These are phyloP conservation scores for Quercus gilva DNA, from an alignment of 306 rosid species.

Conservation along the genomic window DNA sequence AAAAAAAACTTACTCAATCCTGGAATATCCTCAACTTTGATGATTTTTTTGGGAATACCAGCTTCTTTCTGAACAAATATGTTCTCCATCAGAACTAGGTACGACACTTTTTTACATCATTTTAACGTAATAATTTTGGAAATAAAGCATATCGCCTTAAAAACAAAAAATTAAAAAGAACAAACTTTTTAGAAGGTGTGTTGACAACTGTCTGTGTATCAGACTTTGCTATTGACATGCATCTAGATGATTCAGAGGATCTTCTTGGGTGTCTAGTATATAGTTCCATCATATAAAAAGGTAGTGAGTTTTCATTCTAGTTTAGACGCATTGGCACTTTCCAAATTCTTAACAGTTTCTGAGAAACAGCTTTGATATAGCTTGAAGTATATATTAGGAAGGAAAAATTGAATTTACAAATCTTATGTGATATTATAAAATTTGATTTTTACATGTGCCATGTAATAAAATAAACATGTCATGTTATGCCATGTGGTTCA, in stretches of 20 bases:
- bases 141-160: constrained; percentile 10
- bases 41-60: constrained; percentile 66
- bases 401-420: not conserved
- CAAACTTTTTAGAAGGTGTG: not conserved
- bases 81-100: constrained; percentile 10
- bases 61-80: constrained; percentile 74
- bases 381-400: not conserved
- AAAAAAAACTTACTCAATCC: constrained; percentile 73
- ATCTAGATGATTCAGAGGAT: not conserved
- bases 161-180: not conserved
- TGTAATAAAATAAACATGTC: no score
- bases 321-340: not conserved
- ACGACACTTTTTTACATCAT: not conserved
- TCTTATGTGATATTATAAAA: no score
- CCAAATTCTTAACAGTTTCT: not conserved
- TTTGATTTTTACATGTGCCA: no score
- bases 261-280: not conserved
- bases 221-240: not conserved
- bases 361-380: not conserved
- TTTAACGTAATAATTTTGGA: not conserved
- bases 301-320: not conserved
- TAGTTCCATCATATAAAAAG: not conserved
- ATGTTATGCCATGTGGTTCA: no score
- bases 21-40: constrained; percentile 82
- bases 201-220: not conserved